phyloP scores from a whole-genome alignment of 371 early-diverging fungal species.

The Lichtheimia ornata region DNA sequence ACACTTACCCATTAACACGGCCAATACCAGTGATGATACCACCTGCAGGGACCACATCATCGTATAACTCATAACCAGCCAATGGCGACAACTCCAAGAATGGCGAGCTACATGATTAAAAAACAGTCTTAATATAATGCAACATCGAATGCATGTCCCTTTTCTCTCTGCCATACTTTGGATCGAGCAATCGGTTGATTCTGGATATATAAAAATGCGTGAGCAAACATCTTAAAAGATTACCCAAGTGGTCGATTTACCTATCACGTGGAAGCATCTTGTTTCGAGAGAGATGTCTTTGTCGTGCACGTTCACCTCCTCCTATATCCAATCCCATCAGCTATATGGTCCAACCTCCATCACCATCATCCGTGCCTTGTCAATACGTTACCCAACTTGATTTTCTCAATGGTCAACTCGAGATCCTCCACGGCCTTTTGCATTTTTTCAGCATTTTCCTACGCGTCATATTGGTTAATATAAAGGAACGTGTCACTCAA shows the following conservation, averaged over 20 bases:
- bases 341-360: no score
- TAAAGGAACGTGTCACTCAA: neutral
- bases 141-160: neutral
- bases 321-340: slow-evolving; percentile 49
- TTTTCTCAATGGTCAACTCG: slow-evolving; percentile 68
- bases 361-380: no score
- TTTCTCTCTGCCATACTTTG: slow-evolving; percentile 57
- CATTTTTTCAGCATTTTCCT: slow-evolving; percentile 90
- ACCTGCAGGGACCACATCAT: slow-evolving; percentile 88
- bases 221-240: neutral
- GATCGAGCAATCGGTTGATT: slow-evolving; percentile 85
- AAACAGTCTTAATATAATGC: neutral
- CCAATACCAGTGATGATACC: slow-evolving; percentile 98
- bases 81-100: slow-evolving; percentile 95
- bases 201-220: slow-evolving; percentile 26
- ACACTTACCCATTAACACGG: slow-evolving; percentile 82
- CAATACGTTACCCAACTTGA: slow-evolving; percentile 68
- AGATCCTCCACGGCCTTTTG: slow-evolving; percentile 75
- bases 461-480: neutral
- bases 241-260: slow-evolving; percentile 24
- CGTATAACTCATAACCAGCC: slow-evolving; percentile 91
- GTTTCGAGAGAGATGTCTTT: slow-evolving; percentile 84
- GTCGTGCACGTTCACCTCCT: slow-evolving; percentile 88
- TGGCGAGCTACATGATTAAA: slow-evolving; percentile 65
- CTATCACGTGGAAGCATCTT: slow-evolving; percentile 96